A percentile compares a stretch with the other conserved stretches of the same genome.
These are phyloP conservation scores for Coprinellus micaceus DNA, from an alignment of 768 basidiomycete species.

Conservation along the genomic window DNA sequence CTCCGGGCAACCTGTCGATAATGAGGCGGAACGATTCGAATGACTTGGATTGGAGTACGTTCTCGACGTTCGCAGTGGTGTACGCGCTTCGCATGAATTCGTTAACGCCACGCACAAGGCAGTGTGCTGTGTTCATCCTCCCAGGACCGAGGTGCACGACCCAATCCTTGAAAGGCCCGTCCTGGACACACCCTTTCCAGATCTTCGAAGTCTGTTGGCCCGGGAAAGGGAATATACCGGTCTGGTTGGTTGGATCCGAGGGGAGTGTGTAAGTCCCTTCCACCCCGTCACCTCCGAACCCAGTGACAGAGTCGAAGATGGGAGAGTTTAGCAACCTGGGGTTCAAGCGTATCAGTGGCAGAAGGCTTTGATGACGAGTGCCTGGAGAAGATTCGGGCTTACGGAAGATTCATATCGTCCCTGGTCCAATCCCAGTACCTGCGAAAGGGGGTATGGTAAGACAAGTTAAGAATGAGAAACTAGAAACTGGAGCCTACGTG, in stretches of 20 bases:
- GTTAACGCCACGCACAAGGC: conserved; percentile 3
- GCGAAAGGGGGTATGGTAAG: neutral
- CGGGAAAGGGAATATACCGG: neutral
- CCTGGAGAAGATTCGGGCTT: neutral
- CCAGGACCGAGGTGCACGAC: conserved; percentile 8
- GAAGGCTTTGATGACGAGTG: neutral
- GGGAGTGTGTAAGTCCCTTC: conserved; percentile 8
- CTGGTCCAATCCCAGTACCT: conserved; percentile 10
- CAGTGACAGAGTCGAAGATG: conserved; percentile 7
- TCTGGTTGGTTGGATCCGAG: conserved; percentile 2
- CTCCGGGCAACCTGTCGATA: neutral
- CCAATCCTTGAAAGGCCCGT: conserved; percentile 7
- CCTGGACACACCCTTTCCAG: conserved; percentile 6
- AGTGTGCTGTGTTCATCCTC: conserved; percentile 1
- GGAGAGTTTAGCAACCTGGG: conserved; percentile 1
- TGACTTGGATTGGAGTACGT: neutral
- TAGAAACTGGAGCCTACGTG: conserved; percentile 13
- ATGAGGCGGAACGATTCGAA: conserved; percentile 2
- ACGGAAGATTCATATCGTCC: conserved; percentile 1
- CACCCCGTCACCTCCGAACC: conserved; percentile 10
- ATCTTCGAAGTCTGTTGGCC: neutral
- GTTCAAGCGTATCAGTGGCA: neutral
- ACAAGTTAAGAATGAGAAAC: neutral
- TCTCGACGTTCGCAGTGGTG: neutral
- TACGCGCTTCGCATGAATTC: neutral